Percentiles rank a stretch among this genome's conserved stretches.
These are phyloP conservation scores for Brassica napus DNA, from an alignment of 345 rosid species.

Conservation along the genomic window DNA sequence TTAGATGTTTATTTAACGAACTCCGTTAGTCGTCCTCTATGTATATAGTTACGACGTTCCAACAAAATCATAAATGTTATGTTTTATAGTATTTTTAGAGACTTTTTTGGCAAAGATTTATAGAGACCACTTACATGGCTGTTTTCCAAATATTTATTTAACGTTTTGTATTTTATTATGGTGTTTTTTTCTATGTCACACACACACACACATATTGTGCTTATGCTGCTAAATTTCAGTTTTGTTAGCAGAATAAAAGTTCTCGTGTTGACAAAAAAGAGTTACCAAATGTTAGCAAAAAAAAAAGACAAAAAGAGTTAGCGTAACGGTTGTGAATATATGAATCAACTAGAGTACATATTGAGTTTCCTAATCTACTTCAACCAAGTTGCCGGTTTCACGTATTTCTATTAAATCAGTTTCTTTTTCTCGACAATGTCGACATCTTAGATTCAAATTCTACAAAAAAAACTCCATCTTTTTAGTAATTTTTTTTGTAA, in stretches of 20 bases:
- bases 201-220: not conserved
- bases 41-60: not conserved
- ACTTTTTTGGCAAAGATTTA: not conserved
- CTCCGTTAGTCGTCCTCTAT: not conserved
- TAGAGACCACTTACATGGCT: not conserved
- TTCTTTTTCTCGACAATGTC: not conserved
- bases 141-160: not conserved
- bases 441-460: not conserved
- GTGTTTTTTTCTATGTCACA: not conserved
- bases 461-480: not conserved
- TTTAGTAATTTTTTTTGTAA: not conserved
- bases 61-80: not conserved
- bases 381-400: slow-evolving; percentile 3
- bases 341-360: not conserved
- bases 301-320: not conserved
- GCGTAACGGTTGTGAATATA: not conserved
- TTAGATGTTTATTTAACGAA: not conserved
- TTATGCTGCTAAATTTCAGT: slow-evolving; percentile 4
- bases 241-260: not conserved
- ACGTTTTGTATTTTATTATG: not conserved
- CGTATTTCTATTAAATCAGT: not conserved
- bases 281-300: not conserved
- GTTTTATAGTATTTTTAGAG: not conserved
- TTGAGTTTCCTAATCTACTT: slow-evolving; percentile 5
- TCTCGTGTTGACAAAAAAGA: not conserved